A percentile compares a stretch with the other conserved stretches of the same genome.
Evolutionary conservation across 306 rosid species (phyloP).

Genomic region (Rubus parviflorus): DNA sequence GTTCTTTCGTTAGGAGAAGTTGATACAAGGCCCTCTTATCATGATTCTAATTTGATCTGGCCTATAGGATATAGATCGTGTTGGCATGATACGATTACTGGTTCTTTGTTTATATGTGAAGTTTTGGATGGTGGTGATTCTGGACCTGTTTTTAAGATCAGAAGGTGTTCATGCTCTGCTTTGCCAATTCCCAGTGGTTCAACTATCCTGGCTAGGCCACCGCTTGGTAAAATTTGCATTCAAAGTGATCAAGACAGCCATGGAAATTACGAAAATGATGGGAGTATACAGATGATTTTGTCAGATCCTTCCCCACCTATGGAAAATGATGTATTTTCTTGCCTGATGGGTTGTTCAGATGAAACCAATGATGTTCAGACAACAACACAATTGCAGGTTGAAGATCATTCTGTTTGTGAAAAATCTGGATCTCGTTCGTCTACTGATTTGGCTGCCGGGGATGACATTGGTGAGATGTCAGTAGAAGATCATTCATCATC

Average conservation of each 20-base stretch:
- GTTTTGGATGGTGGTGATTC: conserved; percentile 84
- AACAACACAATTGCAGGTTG: conserved; percentile 34
- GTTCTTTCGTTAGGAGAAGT: conserved; percentile 82
- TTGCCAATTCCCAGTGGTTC: conserved; percentile 58
- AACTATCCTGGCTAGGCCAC: conserved; percentile 53
- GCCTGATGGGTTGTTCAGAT: conserved; percentile 46
- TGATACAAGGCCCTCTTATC: conserved; percentile 77
- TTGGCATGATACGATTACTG: conserved; percentile 94
- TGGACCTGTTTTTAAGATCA: conserved; percentile 85
- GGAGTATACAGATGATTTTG: conserved; percentile 62
- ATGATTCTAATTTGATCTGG: conserved; percentile 55
- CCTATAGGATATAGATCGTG: conserved; percentile 84
- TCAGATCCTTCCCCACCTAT: conserved; percentile 58
- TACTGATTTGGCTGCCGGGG: conserved; percentile 34
- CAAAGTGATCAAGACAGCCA: conserved; percentile 46
- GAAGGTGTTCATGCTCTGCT: conserved; percentile 69
- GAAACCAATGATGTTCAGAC: conserved; percentile 36
- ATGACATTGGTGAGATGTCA: conserved; percentile 81
- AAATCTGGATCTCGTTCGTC: conserved; percentile 33
- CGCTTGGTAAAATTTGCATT: conserved; percentile 34
- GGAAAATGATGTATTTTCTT: conserved; percentile 70
- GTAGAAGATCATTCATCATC: conserved; percentile 70
- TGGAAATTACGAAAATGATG: conserved; percentile 44
- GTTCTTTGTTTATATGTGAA: conserved; percentile 78
- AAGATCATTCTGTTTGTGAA: conserved; percentile 31